These are phyloP conservation scores for Hymenoscyphus linearis DNA, from an alignment of 2,329 filamentous ascomycete species.

Conservation along the genomic window DNA sequence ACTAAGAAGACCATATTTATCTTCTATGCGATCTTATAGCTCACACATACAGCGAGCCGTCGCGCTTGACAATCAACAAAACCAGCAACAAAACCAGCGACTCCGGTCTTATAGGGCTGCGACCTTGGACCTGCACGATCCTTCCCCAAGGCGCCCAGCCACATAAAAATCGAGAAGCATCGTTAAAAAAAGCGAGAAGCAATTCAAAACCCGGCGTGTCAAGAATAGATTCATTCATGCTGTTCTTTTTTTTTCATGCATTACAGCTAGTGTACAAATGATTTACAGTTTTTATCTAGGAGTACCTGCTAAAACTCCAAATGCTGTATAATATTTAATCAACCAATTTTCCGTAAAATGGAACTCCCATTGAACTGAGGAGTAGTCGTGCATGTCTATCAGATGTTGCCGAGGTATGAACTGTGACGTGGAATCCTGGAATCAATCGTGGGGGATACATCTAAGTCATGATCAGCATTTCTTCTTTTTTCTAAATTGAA, in stretches of 20 bases:
- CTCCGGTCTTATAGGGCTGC: too few relatives aligned
- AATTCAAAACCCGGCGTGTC: background rate
- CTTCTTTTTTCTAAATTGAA: background rate
- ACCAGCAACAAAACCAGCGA: too few relatives aligned
- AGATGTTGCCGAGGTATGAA: slow-evolving; percentile 30
- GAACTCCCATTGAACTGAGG: slow-evolving; percentile 27
- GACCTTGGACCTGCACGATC: too few relatives aligned
- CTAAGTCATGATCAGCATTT: slow-evolving; percentile 32
- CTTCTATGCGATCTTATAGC: too few relatives aligned
- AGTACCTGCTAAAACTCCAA: slow-evolving; percentile 2
- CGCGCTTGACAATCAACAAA: too few relatives aligned
- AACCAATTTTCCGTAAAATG: slow-evolving; percentile 28
- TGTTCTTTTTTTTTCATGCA: slow-evolving; percentile 9
- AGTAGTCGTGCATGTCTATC: slow-evolving; percentile 29
- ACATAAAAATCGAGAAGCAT: too few relatives aligned
- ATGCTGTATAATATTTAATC: slow-evolving; percentile 16
- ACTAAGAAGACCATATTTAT: too few relatives aligned
- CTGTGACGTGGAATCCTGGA: slow-evolving; percentile 33
- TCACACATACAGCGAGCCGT: too few relatives aligned
- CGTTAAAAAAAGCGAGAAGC: background rate
- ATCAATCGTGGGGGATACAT: slow-evolving; percentile 50
- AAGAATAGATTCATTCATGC: background rate
- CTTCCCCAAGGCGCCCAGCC: too few relatives aligned
- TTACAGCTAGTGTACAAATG: slow-evolving; percentile 22
- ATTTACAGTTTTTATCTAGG: slow-evolving; percentile 15